Evolutionary conservation across 805 yeast genomes (phyloP).

Genomic region (Nakazawaea wickerhamii): DNA sequence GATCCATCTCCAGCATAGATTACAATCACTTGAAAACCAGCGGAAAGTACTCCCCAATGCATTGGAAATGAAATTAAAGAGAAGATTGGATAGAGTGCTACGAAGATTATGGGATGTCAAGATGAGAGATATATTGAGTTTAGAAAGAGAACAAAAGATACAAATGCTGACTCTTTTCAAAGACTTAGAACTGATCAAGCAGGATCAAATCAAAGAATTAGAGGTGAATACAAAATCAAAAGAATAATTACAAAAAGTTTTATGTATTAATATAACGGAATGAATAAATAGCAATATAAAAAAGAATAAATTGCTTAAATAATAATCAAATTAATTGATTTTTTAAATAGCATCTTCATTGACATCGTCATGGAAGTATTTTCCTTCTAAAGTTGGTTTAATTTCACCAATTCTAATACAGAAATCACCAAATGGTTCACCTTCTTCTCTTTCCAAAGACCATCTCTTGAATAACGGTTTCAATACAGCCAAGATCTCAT

Average conservation of each 20-base stretch:
- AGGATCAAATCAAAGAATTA: background rate
- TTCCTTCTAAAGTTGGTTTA: constrained; percentile 85
- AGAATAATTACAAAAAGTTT: background rate
- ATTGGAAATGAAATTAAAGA: constrained; percentile 31
- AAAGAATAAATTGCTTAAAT: background rate
- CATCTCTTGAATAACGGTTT: constrained; percentile 89
- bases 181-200: constrained; percentile 18
- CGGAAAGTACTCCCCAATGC: constrained; percentile 17
- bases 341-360: constrained; percentile 59
- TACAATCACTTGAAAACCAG: constrained; percentile 21
- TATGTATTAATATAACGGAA: background rate
- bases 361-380: constrained; percentile 90
- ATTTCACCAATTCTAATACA: constrained; percentile 82
- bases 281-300: constrained; percentile 5
- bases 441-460: constrained; percentile 86
- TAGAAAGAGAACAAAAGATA: constrained; percentile 37
- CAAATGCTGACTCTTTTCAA: constrained; percentile 27
- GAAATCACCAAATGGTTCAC: constrained; percentile 95
- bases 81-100: constrained; percentile 41
- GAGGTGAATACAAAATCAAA: background rate
- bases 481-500: constrained; percentile 71
- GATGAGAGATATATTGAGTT: constrained; percentile 35
- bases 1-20: constrained; percentile 19
- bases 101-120: constrained; percentile 45
- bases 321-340: background rate